These are phyloP conservation scores for Ophiostoma quercus DNA, from an alignment of 2,329 filamentous ascomycete genomes.

Conservation along the genomic window DNA sequence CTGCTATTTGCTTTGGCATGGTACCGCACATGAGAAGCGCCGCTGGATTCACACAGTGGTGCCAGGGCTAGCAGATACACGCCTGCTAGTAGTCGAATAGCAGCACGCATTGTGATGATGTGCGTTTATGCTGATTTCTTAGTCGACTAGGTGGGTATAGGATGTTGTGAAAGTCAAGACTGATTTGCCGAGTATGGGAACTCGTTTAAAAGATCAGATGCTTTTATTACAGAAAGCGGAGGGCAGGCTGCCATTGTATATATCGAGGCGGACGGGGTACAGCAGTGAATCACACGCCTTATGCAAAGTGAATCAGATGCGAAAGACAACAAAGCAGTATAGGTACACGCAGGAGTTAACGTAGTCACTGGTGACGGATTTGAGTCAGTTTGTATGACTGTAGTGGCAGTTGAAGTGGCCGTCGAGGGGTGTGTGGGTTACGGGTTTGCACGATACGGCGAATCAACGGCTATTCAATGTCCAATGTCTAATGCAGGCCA, in stretches of 20 bases:
- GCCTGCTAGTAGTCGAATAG: not conserved
- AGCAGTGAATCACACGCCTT: not conserved
- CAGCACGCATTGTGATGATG: not conserved
- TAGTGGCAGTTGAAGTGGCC: not conserved
- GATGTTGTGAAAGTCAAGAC: not conserved
- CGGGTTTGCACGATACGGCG: not conserved
- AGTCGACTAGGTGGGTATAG: not conserved
- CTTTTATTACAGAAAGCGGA: not conserved
- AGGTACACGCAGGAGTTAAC: not conserved
- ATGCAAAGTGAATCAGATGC: not conserved
- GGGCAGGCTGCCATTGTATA: not conserved
- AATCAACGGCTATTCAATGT: not conserved
- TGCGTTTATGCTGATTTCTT: not conserved
- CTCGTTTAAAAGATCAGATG: not conserved
- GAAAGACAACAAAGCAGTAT: not conserved
- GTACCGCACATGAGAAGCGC: not conserved
- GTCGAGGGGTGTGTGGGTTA: not conserved
- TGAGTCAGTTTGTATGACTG: not conserved
- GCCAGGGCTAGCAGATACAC: not conserved
- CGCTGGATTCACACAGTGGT: not conserved
- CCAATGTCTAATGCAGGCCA: too few species aligned
- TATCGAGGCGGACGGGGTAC: not conserved
- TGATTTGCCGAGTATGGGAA: not conserved
- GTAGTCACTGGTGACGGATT: not conserved
- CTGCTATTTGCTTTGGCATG: not conserved